These are phyloP conservation scores for Ascochyta fabae DNA, from an alignment of 2,329 filamentous ascomycete species.

Conservation along the genomic window DNA sequence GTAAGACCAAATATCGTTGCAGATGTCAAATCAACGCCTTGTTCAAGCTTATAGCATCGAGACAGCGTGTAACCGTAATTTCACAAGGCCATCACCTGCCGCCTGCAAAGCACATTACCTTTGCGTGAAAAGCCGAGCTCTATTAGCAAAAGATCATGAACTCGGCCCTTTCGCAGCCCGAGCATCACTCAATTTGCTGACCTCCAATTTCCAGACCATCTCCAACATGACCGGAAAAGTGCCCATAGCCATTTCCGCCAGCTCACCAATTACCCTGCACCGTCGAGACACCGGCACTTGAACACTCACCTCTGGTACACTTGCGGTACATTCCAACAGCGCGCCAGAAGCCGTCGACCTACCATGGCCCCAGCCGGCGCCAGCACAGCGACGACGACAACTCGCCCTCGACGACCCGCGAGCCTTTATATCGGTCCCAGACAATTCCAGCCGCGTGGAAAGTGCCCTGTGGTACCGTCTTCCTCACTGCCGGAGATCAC, in stretches of 20 bases:
- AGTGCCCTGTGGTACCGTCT: background rate
- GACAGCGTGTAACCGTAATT: no score
- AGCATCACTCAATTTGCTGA: background rate
- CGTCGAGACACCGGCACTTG: background rate
- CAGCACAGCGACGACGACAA: no score
- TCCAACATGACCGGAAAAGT: background rate
- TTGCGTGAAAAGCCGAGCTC: no score
- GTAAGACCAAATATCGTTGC: no score
- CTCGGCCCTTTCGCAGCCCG: background rate
- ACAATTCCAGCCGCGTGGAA: background rate
- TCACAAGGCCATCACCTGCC: no score
- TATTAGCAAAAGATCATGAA: no score
- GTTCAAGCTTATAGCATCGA: no score
- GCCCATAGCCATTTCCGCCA: background rate
- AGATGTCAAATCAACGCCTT: no score
- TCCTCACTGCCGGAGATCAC: slow-evolving; percentile 9
- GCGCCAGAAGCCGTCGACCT: background rate
- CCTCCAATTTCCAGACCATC: background rate
- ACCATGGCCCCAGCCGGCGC: no score
- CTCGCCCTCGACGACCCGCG: no score
- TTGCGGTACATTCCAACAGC: background rate
- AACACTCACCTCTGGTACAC: background rate
- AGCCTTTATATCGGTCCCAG: background rate
- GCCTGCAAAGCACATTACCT: no score
- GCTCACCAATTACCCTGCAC: no score